Base-by-base conservation (phyloP, 2,329 filamentous ascomycete species). In the Plectosphaerella cucumerina region DNA sequence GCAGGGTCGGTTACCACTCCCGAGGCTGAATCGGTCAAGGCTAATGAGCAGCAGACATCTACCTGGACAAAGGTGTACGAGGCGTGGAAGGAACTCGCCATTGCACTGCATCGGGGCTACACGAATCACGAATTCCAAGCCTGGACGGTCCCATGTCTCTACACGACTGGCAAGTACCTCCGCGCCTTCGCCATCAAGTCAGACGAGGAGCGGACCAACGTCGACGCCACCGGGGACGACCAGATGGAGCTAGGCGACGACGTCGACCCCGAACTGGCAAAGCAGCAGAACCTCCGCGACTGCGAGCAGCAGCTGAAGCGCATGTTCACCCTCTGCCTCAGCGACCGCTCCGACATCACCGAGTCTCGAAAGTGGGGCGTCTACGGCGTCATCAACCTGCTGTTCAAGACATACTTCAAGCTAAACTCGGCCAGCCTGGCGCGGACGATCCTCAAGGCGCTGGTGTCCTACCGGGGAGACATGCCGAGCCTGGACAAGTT, bases 341-440 rank as follows among this genome's bases (percentile, higher is more conserved):
- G 85, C 61, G 94, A 99, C 66, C 86, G 91, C 90, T 95, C 89
- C 54, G 85, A 88, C 14, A 75, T 97, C 43, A 85, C 91, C 62
- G 88, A 96, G 61, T 97, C 93, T 9, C 85, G 94, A 50, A 99
- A 97, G 81, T 99, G 94, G 94, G 95, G 90, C 6, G 89, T 96
- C 45, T 99, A 99, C 73, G 92, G 91, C 67, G 86, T 93, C 58
- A 90, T 92, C 63, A 97, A 96, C 65, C 80, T 99, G 8, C 77
- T 97, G 14, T 99, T 99, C 82, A 97, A 97, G 71, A 97, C 92
- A 2, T 97, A 97, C 69, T 99, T 99, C 76, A 95, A 90, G 74
- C 77, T 97, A 56, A 96, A 96, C 70, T 89, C 88, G 33, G 87
- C 95, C 51, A 85, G 84, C n/a, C 76, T 97, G 18, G 96, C 87